Conservation (phyloP, 2,329 filamentous ascomycete species). For the Xylaria arbuscula region DNA sequence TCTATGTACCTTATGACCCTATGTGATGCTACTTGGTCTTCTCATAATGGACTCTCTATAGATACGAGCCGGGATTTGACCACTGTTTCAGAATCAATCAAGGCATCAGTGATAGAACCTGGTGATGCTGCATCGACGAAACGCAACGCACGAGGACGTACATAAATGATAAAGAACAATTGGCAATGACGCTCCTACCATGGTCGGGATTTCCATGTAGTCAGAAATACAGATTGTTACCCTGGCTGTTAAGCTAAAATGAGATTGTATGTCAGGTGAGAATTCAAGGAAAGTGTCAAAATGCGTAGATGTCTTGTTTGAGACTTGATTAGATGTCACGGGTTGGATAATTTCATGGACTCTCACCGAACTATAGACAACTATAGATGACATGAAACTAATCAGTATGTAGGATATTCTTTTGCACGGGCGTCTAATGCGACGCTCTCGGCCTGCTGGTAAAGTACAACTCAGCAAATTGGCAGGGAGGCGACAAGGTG, state of each 20-base stretch:
- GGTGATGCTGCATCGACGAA: conserved; percentile 48
- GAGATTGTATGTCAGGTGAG: conserved; percentile 40
- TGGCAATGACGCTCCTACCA: conserved; percentile 53
- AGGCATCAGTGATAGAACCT: conserved; percentile 22
- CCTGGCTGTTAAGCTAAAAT: conserved; percentile 19
- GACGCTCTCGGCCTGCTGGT: too few relatives aligned
- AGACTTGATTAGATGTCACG: conserved; percentile 46
- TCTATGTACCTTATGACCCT: too few relatives aligned
- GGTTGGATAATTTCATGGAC: conserved; percentile 50
- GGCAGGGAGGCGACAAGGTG: too few relatives aligned
- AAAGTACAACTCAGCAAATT: too few relatives aligned
- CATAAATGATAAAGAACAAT: conserved; percentile 52
- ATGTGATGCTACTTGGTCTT: not conserved
- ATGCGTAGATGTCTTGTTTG: conserved; percentile 42
- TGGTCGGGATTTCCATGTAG: conserved; percentile 52
- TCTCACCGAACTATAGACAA: conserved; percentile 51
- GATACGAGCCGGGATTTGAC: conserved; percentile 16
- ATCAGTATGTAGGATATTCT: conserved; percentile 40
- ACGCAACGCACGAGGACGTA: conserved; percentile 47
- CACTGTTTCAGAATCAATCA: conserved; percentile 21
- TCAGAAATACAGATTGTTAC: conserved; percentile 38
- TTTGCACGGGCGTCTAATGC: too few relatives aligned
- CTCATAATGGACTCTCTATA: conserved; percentile 15
- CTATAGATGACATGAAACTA: conserved; percentile 45
- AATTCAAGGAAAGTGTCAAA: conserved; percentile 53